Evolutionary conservation across 257 asterid genomes (phyloP), one percentile per base, ranked within the genome.

Genomic region (Solanum paucissectum): DNA sequence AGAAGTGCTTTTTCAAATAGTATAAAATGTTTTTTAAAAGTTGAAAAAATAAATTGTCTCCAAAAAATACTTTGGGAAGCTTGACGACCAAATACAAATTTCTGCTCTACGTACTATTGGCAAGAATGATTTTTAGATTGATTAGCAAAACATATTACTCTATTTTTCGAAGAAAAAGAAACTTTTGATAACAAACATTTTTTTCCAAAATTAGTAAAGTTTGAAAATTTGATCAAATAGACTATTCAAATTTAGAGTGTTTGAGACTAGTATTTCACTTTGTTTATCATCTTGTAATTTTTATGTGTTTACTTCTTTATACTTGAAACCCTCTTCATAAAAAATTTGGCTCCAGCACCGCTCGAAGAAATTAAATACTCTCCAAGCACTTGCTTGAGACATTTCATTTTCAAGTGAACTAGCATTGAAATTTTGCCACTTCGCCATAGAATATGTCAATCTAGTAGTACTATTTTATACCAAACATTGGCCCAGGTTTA

Each of bases 331-430:
- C n/a, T 1, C 55, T 46, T 46, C 20, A 46, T 0, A 46, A 0
- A 52, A 52, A 6, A 18, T 52, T 52, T 52, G 10, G 0, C 0
- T 52, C 2, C 0, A 0, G 0, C 10, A 52, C 1, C 1, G 9
- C 38, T 13, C 0, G 6, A 72, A 18, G 18, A 1, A 72, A 52
- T 18, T 52, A 52, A 72, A 34, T 72, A 34, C 25, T 72, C 44
- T 72, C 77, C 40, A 7, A 71, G 1, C n/a, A 21, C 79, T 9
- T 33, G 12, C 40, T 18, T 33, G 29, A 38, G 7, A 75, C 83
- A 12, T 10, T 37, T 77, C 84, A 40, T 77, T 40, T 77, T n/a
- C n/a, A 40, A 40, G 12, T 40, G 14, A 64, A n/a, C 32, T 11
- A 12, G 23, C 34, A 14, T 77, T n/a, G 60, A 40, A 40, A 77